Evolutionary conservation across 2,329 filamentous ascomycete species (phyloP).

Genomic region (Myriosclerotinia duriaeana): DNA sequence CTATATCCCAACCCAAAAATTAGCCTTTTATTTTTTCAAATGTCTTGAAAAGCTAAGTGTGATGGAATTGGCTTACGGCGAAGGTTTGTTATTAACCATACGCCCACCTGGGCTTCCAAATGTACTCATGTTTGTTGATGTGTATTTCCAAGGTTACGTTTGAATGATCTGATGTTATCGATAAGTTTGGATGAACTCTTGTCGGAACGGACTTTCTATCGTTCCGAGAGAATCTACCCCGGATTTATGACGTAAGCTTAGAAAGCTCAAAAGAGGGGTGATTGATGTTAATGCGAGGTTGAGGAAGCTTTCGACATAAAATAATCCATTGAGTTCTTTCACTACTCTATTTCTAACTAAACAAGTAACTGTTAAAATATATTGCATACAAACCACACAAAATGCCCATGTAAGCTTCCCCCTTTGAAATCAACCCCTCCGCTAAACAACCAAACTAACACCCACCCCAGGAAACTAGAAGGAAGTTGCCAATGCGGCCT

Average conservation of each 20-base stretch:
- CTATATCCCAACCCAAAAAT: constrained; percentile 46
- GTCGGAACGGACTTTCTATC: constrained; percentile 16
- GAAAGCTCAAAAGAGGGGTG: neutral
- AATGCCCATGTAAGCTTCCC: constrained; percentile 21
- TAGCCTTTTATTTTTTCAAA: neutral
- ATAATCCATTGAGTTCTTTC: neutral
- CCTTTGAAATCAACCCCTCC: neutral
- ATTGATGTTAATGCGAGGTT: neutral
- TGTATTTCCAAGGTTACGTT: constrained; percentile 3
- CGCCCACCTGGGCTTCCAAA: constrained; percentile 72
- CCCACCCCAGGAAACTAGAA: constrained; percentile 44
- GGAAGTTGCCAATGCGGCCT: constrained; percentile 51
- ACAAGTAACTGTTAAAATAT: too few relatives aligned
- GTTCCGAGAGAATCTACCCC: constrained; percentile 6
- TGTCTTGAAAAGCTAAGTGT: neutral
- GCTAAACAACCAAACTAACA: neutral
- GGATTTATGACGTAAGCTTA: constrained; percentile 14
- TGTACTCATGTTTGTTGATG: constrained; percentile 50
- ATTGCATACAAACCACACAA: neutral
- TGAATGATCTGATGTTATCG: constrained; percentile 12
- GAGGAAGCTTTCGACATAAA: neutral
- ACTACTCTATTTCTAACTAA: neutral
- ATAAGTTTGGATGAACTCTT: constrained; percentile 6
- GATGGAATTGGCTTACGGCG: constrained; percentile 54
- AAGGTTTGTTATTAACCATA: constrained; percentile 63